phyloP scores from a whole-genome alignment of 2,329 filamentous ascomycete genomes.

The Alternaria hordeiaustralica region DNA sequence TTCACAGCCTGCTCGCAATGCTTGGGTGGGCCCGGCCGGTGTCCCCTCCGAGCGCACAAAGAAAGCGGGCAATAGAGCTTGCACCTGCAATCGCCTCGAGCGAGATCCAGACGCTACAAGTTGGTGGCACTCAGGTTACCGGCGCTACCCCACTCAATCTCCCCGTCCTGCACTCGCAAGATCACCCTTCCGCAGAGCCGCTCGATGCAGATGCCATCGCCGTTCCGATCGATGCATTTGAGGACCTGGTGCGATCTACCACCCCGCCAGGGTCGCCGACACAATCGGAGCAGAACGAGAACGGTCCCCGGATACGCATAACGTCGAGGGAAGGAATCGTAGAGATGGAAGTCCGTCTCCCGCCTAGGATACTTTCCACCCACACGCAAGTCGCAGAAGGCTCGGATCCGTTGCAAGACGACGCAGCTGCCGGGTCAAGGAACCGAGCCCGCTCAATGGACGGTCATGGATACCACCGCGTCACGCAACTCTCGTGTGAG shows the following conservation, averaged over 20 bases:
- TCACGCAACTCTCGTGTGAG: constrained; percentile 44
- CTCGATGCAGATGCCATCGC: constrained; percentile 9
- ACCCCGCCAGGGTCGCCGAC: constrained; percentile 35
- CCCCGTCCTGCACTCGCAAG: constrained; percentile 18
- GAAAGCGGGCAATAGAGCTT: neutral
- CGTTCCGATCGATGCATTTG: constrained; percentile 14
- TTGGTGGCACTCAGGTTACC: constrained; percentile 27
- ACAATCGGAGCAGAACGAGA: constrained; percentile 34
- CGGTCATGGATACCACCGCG: constrained; percentile 35
- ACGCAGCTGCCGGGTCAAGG: constrained; percentile 9
- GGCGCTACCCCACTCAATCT: constrained; percentile 33
- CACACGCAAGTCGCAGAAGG: constrained; percentile 33
- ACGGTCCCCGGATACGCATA: constrained; percentile 48
- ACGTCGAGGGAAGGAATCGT: constrained; percentile 47
- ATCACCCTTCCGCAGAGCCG: constrained; percentile 1
- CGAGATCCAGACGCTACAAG: constrained; percentile 21
- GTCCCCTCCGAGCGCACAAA: neutral
- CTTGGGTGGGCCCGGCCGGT: constrained; percentile 36
- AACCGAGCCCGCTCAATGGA: constrained; percentile 4
- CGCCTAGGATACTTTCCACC: constrained; percentile 39
- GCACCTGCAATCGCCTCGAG: neutral
- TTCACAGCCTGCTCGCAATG: constrained; percentile 30
- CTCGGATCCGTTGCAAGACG: constrained; percentile 12
- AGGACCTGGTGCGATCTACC: constrained; percentile 23
- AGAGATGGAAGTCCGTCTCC: constrained; percentile 48